Evolutionary conservation across 2,329 filamentous ascomycete genomes (phyloP).

Genomic region (Trichophyton equinum): DNA sequence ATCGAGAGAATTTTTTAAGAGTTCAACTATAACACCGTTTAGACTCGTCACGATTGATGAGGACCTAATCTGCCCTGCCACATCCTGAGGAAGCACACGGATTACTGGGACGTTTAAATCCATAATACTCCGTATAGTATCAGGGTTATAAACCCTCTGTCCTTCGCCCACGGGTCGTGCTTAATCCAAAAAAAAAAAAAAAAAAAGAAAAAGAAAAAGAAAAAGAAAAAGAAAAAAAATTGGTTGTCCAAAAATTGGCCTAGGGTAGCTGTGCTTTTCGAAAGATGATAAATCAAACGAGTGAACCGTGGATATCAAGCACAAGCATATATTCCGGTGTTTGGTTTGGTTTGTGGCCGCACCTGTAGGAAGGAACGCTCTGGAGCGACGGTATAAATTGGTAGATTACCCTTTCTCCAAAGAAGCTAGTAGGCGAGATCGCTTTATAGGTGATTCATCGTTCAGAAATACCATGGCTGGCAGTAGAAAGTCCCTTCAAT

Average conservation of each 20-base stretch:
- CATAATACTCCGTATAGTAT: background rate
- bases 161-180: background rate
- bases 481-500: background rate
- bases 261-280: background rate
- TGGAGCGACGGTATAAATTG: background rate
- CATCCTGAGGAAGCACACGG: slow-evolving; percentile 54
- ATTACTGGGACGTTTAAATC: background rate
- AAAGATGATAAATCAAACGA: background rate
- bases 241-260: background rate
- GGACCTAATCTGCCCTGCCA: slow-evolving; percentile 68
- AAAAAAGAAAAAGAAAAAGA: too few species aligned
- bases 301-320: background rate
- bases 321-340: too few species aligned
- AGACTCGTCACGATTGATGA: slow-evolving; percentile 68
- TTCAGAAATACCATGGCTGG: background rate
- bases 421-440: background rate
- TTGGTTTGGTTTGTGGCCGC: background rate
- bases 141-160: background rate
- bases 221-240: too few species aligned
- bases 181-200: background rate
- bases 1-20: slow-evolving; percentile 77
- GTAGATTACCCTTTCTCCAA: background rate
- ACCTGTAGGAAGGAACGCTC: background rate
- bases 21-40: slow-evolving; percentile 55
- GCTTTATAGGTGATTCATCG: background rate